Base-by-base conservation (phyloP, 108 stramenopile genomes). In the Pseudonitzschia delicatissima region DNA sequence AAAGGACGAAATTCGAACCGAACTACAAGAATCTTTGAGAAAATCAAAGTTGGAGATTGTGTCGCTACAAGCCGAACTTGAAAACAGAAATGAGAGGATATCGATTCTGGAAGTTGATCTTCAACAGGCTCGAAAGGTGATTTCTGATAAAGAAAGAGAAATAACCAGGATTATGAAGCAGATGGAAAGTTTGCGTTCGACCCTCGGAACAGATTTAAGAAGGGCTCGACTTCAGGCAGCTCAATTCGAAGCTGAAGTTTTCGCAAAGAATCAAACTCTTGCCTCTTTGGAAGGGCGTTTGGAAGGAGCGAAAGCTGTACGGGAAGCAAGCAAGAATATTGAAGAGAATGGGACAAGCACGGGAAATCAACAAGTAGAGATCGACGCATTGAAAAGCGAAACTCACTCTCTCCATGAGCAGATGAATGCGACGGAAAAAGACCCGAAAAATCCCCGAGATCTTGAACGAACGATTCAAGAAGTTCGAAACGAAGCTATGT, bases 41-140 rank as follows among this genome's bases (percentile, higher is more conserved):
- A 11, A 44, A 42, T 37, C 62, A 3, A 26, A 12, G 15, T 20
- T 40, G 0, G 62, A 71, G 51, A 36, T 42, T 57, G 25, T 37
- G 5, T 13, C 21, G 20, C 58, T 71, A 4, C 51, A 62, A 27
- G 0, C 45, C 6, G 73, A 65, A 4, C 59, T 67, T 44, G 61
- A 31, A 35, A 55, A 5, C 36, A 18, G 64, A 31, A 53, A 33
- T 21, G 9, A 36, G 53, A 36, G 42, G 44, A 66, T 73, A 15
- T 25, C 33, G 15, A 66, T 49, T 15, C 47, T 73, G 4, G 72
- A 73, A 42, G 48, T 9, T 45, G 73, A 67, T n/a, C 37, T 74
- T 17, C 5, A 62, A 3, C 18, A 53, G 28, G 37, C 50, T 31
- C 62, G 66, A 53, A 62, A 34, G 37, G 17, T 21, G 3, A 17